These are phyloP conservation scores for Zancudomyces culisetae DNA, from an alignment of 371 early-diverging fungal genomes.

Conservation along the genomic window DNA sequence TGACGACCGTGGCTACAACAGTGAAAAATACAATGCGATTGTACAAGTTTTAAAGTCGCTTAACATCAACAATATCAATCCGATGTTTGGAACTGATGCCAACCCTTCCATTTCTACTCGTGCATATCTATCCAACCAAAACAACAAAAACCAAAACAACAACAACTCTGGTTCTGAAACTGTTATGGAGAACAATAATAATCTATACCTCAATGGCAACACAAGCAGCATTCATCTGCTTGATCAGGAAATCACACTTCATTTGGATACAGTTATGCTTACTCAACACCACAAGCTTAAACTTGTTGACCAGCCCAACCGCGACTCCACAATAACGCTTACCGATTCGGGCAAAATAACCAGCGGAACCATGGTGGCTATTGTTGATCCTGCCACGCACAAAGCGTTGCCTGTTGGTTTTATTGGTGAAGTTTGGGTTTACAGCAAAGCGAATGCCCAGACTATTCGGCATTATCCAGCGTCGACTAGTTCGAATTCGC, in stretches of 20 bases:
- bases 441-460: conserved; percentile 26
- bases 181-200: too few relatives aligned
- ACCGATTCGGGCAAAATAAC: conserved; percentile 52
- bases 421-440: conserved; percentile 78
- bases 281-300: too few relatives aligned
- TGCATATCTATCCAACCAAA: conserved; percentile 53
- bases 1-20: conserved; percentile 49
- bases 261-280: neutral
- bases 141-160: too few relatives aligned
- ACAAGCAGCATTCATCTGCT: conserved; percentile 1
- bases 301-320: too few relatives aligned
- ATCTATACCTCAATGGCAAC: conserved; percentile 33
- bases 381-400: conserved; percentile 54
- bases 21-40: too few relatives aligned
- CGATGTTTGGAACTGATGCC: conserved; percentile 46
- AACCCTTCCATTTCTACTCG: conserved; percentile 66
- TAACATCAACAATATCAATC: conserved; percentile 44
- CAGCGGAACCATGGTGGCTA: conserved; percentile 61
- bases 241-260: neutral
- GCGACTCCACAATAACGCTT: too few relatives aligned
- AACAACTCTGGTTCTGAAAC: too few relatives aligned
- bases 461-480: too few relatives aligned
- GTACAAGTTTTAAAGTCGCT: too few relatives aligned
- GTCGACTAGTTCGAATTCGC: too few relatives aligned
- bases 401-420: conserved; percentile 43